phyloP scores from a whole-genome alignment of 768 basidiomycete genomes.

The Rhizopogon roseolus region DNA sequence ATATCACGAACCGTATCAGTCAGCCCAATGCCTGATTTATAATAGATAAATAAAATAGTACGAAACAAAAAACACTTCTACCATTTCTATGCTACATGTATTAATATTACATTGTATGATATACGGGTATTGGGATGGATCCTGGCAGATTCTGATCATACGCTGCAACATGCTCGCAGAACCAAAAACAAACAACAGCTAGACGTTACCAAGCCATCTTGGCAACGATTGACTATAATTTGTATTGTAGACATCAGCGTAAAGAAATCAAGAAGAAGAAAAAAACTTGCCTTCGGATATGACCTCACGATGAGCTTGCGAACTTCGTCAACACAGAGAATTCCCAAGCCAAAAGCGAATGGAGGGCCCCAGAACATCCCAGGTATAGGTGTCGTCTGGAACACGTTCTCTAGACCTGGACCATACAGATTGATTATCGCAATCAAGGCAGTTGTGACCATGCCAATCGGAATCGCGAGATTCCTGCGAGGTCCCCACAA shows the following conservation, averaged over 20 bases:
- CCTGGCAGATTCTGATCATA: neutral
- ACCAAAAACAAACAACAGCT: neutral
- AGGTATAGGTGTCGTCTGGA: slow-evolving; percentile 38
- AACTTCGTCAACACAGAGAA: slow-evolving; percentile 38
- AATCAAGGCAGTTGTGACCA: slow-evolving; percentile 37
- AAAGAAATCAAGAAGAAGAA: neutral
- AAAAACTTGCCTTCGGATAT: slow-evolving; percentile 33
- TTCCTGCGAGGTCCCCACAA: slow-evolving; percentile 45
- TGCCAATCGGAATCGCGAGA: slow-evolving; percentile 30
- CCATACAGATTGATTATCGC: slow-evolving; percentile 42
- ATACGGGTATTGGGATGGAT: too few species aligned
- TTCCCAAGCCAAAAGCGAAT: slow-evolving; percentile 36
- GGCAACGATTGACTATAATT: slow-evolving; percentile 29
- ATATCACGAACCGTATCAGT: too few species aligned
- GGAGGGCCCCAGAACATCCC: slow-evolving; percentile 46
- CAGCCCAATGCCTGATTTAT: too few species aligned
- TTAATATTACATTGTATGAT: too few species aligned
- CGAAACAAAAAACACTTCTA: too few species aligned
- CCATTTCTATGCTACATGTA: too few species aligned
- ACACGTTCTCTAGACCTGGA: slow-evolving; percentile 37
- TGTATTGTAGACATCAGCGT: slow-evolving; percentile 4
- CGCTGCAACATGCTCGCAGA: neutral
- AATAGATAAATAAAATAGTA: too few species aligned
- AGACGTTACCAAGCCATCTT: slow-evolving; percentile 32
- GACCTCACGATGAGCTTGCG: slow-evolving; percentile 41